Evolutionary conservation across 495 filamentous ascomycete species (phyloP).

Genomic region (Mycothermus thermophilus): DNA sequence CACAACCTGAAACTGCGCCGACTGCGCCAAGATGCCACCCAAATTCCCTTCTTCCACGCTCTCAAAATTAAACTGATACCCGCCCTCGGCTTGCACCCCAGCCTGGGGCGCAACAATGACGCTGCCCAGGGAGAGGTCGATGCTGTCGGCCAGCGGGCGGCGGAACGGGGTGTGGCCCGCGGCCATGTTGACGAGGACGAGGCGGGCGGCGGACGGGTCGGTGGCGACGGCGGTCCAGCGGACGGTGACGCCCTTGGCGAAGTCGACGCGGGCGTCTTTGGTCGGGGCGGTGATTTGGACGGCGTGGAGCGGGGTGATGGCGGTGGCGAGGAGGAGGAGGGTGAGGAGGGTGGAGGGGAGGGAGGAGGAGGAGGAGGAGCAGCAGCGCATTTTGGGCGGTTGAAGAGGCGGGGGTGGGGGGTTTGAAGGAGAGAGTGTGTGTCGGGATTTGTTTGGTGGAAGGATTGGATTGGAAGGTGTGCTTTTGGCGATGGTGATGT

Average conservation of each 20-base stretch:
- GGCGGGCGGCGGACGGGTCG: slow-evolving; percentile 15
- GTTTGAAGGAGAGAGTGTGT: not conserved
- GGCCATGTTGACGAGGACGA: slow-evolving; percentile 22
- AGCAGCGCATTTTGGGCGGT: slow-evolving; percentile 14
- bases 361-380: slow-evolving; percentile 11
- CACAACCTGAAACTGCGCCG: slow-evolving; percentile 16
- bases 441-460: not conserved
- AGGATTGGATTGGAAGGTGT: not conserved
- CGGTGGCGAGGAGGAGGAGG: slow-evolving; percentile 9
- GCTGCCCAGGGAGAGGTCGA: slow-evolving; percentile 15
- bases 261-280: slow-evolving; percentile 13
- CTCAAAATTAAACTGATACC: slow-evolving; percentile 22
- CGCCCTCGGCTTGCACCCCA: slow-evolving; percentile 9
- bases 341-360: no score
- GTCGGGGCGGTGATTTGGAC: slow-evolving; percentile 16
- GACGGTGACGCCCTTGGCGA: slow-evolving; percentile 13
- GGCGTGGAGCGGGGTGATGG: slow-evolving; percentile 10
- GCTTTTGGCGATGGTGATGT: no score
- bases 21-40: slow-evolving; percentile 21
- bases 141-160: slow-evolving; percentile 17
- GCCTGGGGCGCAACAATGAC: slow-evolving; percentile 6
- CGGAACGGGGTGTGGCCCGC: slow-evolving; percentile 15
- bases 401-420: not conserved
- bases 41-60: slow-evolving; percentile 12
- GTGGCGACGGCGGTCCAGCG: slow-evolving; percentile 15